Base-by-base conservation (phyloP, 2,329 filamentous ascomycete genomes). In the Aspergillus quadrilineatus region DNA sequence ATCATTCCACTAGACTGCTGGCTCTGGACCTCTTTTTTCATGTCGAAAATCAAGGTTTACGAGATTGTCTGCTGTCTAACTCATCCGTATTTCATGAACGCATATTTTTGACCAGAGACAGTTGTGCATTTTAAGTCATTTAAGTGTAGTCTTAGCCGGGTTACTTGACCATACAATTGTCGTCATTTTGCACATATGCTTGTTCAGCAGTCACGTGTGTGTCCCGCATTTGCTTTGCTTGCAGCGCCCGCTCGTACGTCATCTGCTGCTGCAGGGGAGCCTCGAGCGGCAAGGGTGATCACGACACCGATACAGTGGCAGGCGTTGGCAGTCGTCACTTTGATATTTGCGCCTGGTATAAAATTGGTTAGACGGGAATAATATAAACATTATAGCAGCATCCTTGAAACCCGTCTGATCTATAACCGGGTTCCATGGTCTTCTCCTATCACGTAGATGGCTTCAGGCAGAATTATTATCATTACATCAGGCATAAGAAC, bases 141-240 rank as follows among this genome's bases (percentile, higher is more conserved):
- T 26, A 39, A 22, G 12, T 37, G 17, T 10, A 49, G 34, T n/a
- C 39, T 44, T n/a, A 29, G 17, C 22, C 32, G 32, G 32, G 32
- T 34, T 34, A 5, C 10, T 12, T 34, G 32, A 8, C 32, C 4
- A 28, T 48, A 15, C 4, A 28, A 6, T 14, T 7, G 32, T 50
- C 47, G 51, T 54, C 44, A 41, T 47, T 22, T 8, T 29, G 14
- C 2, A 29, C 26, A 28, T 34, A 22, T 22, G 29, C 26, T 26
- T 34, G 28, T 12, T 22, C n/a, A 39, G 1, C 10, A 15, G 17
- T 29, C 53, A 56, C 53, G 53, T 56, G 53, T 30, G 6, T 52
- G 54, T 49, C 54, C 54, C 54, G 54, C 54, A 32, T 47, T 47
- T 48, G 30, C 45, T 37, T 32, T 37, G 34, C 34, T 12, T 9